Conservation (phyloP, 345 rosid species). For the Noccaea caerulescens region DNA sequence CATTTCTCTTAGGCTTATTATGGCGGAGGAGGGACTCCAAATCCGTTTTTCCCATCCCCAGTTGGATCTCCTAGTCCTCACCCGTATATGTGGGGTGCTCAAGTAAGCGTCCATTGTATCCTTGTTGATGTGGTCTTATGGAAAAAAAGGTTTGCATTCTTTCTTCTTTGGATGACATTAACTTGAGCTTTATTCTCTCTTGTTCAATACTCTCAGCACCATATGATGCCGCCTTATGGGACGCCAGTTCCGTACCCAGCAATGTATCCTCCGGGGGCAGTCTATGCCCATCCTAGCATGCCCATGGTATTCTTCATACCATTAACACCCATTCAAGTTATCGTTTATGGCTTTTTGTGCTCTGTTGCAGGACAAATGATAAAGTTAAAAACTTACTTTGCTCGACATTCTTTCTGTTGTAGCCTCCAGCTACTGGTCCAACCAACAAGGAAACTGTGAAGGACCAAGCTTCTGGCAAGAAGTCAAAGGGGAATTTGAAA, state of each 20-base stretch:
- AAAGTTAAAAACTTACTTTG: constrained; percentile 18
- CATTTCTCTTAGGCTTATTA: constrained; percentile 75
- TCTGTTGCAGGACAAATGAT: constrained; percentile 5
- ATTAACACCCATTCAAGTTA: neutral
- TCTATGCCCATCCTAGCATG: constrained; percentile 89
- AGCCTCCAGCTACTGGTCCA: constrained; percentile 64
- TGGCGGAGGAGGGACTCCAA: constrained; percentile 84
- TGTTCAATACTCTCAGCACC: constrained; percentile 62
- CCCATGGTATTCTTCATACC: constrained; percentile 55
- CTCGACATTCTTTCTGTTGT: constrained; percentile 3
- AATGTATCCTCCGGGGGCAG: constrained; percentile 87
- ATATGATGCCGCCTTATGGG: constrained; percentile 86
- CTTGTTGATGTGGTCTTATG: constrained; percentile 11
- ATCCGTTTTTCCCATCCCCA: constrained; percentile 81
- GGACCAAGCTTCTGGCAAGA: constrained; percentile 67
- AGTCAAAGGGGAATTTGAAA: constrained; percentile 61
- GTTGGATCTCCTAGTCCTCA: constrained; percentile 89
- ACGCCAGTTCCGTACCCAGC: constrained; percentile 93
- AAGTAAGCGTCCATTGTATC: constrained; percentile 54
- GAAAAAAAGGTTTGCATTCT: neutral
- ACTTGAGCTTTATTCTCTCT: constrained; percentile 19
- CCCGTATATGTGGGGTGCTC: constrained; percentile 90
- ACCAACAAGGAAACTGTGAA: constrained; percentile 55
- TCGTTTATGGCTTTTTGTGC: neutral
- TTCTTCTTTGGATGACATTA: constrained; percentile 13